Evolutionary conservation across 73 alveolate species (phyloP).

Genomic region (Paramecium primaurelia): DNA sequence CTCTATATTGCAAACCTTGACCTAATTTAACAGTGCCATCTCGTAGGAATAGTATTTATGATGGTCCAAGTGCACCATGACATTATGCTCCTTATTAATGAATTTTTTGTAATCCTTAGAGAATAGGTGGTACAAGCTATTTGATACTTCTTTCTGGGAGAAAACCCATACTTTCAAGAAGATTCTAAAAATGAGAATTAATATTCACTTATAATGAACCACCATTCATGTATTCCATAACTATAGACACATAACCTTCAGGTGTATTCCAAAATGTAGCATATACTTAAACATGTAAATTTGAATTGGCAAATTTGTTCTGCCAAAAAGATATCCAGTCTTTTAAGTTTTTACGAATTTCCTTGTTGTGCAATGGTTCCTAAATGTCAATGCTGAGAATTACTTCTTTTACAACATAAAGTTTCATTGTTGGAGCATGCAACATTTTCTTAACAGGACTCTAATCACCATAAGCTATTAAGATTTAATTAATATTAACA

Average conservation of each 20-base stretch:
- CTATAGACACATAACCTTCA: slow-evolving; percentile 49
- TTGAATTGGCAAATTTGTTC: slow-evolving; percentile 28
- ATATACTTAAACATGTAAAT: slow-evolving; percentile 32
- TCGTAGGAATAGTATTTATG: slow-evolving; percentile 25
- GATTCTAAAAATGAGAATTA: not conserved
- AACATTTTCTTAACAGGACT: slow-evolving; percentile 77
- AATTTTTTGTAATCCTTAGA: not conserved
- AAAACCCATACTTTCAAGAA: slow-evolving; percentile 33
- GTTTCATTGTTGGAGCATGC: slow-evolving; percentile 78
- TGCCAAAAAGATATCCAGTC: slow-evolving; percentile 77
- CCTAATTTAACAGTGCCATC: slow-evolving; percentile 40
- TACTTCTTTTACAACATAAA: slow-evolving; percentile 74
- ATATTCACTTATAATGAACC: slow-evolving; percentile 32
- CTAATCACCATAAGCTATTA: slow-evolving; percentile 52
- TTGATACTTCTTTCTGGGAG: slow-evolving; percentile 46
- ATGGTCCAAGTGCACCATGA: slow-evolving; percentile 52
- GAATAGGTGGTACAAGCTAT: not conserved
- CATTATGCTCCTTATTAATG: slow-evolving; percentile 31
- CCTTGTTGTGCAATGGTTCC: slow-evolving; percentile 68
- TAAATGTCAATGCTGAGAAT: not conserved
- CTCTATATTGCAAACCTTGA: not conserved
- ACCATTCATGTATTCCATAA: slow-evolving; percentile 59
- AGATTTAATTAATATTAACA: not conserved
- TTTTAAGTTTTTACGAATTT: slow-evolving; percentile 66
- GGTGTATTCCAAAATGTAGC: slow-evolving; percentile 58